Evolutionary conservation across 352 stramenopile species (phyloP), one percentile per base, ranked within the genome.

Genomic region (Phytopythium delawarense): DNA sequence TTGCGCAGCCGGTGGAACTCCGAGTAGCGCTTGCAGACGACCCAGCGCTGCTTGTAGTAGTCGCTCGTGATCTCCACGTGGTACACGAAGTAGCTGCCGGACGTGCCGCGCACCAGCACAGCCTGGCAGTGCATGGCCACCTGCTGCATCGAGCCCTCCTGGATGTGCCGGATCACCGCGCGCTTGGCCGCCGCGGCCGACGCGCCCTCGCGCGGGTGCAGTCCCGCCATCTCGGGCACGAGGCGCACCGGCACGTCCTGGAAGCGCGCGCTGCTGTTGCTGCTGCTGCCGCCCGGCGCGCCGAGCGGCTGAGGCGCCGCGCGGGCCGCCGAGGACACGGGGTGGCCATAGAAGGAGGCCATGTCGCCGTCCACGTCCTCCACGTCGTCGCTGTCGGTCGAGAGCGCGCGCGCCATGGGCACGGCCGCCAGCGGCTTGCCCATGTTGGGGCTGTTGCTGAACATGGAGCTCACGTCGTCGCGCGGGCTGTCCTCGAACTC

Each of bases 1-100:
- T 94, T 94, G 57, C 86, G 86, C 21, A 94, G 67, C 7, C 86
- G 81, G 59, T 94, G 85, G 64, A 94, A 88, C 66, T 94, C 86
- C 23, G 86, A 94, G 69, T 91, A 94, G 49, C 86, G 84, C 67
- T 94, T 92, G 77, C 86, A 94, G 15, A 91, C 86, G 62, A 94
- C 79, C 86, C 86, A 94, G 64, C 91, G 90, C 63, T 94, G 86
- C 64, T 92, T 91, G 81, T 94, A 94, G 65, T 79, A 94, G 58
- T 94, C 86, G 68, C 84, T 92, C 21, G 86, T 91, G 72, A 94
- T 91, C 64, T 92, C 85, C 35, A 94, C 37, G 64, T 94, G 86
- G 65, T 94, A 94, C 6, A 89, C 84, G 63, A 88, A 90, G 72
- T 94, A 94, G 62, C 71, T 88, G 40, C 81, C 82, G 8, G 86